A percentile compares a stretch with the other conserved stretches of the same genome.
These are phyloP conservation scores for Melampsora allii-populina DNA, from an alignment of 1,284 basidiomycete species.

Conservation along the genomic window DNA sequence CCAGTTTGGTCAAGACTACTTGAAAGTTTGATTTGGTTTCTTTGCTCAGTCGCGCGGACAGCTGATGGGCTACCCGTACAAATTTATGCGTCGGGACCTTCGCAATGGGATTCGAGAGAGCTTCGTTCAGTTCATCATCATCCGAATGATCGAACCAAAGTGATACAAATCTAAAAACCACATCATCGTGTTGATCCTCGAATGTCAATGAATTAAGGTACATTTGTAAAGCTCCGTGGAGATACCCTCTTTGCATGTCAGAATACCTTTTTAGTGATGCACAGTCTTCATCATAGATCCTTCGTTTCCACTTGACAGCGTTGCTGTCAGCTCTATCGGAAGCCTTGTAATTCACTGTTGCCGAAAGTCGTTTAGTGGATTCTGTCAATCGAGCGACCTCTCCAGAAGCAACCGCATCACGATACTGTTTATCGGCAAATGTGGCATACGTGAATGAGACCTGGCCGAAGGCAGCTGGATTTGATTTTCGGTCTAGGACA, in stretches of 20 bases:
- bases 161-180: slow-evolving; percentile 74
- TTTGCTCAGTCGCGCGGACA: slow-evolving; percentile 74
- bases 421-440: slow-evolving; percentile 84
- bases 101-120: slow-evolving; percentile 59
- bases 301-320: slow-evolving; percentile 61
- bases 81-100: slow-evolving; percentile 83
- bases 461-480: slow-evolving; percentile 58
- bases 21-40: slow-evolving; percentile 57
- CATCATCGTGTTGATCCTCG: slow-evolving; percentile 70
- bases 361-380: slow-evolving; percentile 68
- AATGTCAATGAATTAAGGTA: slow-evolving; percentile 69
- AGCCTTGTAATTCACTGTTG: slow-evolving; percentile 55
- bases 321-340: slow-evolving; percentile 29
- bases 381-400: slow-evolving; percentile 69
- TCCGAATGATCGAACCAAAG: slow-evolving; percentile 86
- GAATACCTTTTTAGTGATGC: slow-evolving; percentile 57
- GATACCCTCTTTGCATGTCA: slow-evolving; percentile 56
- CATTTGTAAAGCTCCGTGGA: slow-evolving; percentile 74
- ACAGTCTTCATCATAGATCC: slow-evolving; percentile 63
- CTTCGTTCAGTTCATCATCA: slow-evolving; percentile 59
- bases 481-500: background rate
- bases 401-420: slow-evolving; percentile 65
- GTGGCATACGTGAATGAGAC: slow-evolving; percentile 78
- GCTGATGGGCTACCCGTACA: slow-evolving; percentile 83
- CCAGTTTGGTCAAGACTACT: slow-evolving; percentile 62